Evolutionary conservation across 176 grass and related monocot species (phyloP), one percentile per base, ranked within the genome.

Genomic region (Cocos nucifera): DNA sequence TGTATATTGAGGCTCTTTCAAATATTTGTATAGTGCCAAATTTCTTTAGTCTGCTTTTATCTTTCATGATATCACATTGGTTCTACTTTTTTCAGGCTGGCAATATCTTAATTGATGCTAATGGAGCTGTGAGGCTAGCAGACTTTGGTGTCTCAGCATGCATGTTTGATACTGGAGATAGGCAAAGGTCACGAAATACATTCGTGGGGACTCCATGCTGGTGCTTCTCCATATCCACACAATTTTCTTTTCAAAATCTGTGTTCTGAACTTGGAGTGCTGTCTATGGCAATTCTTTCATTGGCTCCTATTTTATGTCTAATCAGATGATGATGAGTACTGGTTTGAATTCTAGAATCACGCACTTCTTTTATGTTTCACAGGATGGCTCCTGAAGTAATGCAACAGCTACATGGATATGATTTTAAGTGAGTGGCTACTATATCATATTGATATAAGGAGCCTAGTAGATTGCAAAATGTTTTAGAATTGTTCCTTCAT

Each of bases 321-420:
- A 44, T 44, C 35, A 44, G 8, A 12, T 12, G 35, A 12, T 30
- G 8, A 44, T 44, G 35, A 44, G 10, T 14, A 35, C 32, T 35
- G 32, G 32, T 9, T 35, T 35, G 35, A 44, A 1, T 44, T 44
- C 2, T 44, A 14, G 9, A 44, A 44, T 44, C 35, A 44, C 35
- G 2, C 10, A 44, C 10, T 44, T 60, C 17, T 19, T 24, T 26
- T 60, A 18, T 51, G 16, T 23, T 54, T 74, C 66, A 55, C 75
- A 95, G 91, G 91, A 98, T 98, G 93, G 93, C 93, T 75, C 93
- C 93, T 61, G 93, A 98, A 85, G 93, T 98, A 61, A 98, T 98
- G 93, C 93, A 98, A 66, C 93, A 98, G 77, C 62, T 92, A 59
- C 93, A 98, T 74, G 93, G 93, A 69, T 98, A 98, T 74, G 93